These are phyloP conservation scores for Lactifluus subvellereus DNA, from an alignment of 768 basidiomycete genomes.

Conservation along the genomic window DNA sequence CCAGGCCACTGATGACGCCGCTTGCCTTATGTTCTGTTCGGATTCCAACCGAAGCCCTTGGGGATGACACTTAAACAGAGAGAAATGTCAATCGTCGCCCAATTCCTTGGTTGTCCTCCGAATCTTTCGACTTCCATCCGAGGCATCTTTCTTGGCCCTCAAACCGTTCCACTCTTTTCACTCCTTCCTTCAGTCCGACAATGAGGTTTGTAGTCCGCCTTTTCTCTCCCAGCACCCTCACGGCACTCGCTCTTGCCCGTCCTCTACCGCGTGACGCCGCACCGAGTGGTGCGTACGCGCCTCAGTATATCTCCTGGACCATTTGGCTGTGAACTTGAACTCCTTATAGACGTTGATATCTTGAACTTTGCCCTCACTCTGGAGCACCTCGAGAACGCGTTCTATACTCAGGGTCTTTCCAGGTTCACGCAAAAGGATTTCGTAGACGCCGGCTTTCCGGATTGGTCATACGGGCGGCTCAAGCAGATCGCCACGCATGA, in stretches of 20 bases:
- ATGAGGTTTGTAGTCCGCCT: constrained; percentile 10
- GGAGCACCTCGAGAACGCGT: constrained; percentile 35
- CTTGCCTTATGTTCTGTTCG: not conserved
- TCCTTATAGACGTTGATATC: constrained; percentile 26
- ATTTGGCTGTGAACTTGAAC: not conserved
- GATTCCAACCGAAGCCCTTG: constrained; percentile 4
- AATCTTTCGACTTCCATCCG: not conserved
- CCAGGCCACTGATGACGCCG: no score
- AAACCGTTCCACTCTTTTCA: constrained; percentile 20
- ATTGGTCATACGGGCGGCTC: constrained; percentile 35
- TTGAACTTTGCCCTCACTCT: constrained; percentile 35
- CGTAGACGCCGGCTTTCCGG: constrained; percentile 32
- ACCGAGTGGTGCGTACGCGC: constrained; percentile 11
- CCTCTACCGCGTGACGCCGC: constrained; percentile 17
- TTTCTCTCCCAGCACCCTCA: not conserved
- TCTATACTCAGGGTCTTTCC: constrained; percentile 32
- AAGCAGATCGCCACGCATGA: constrained; percentile 39
- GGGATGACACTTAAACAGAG: constrained; percentile 1
- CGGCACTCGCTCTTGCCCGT: not conserved
- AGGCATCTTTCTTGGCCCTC: not conserved
- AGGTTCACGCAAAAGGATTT: constrained; percentile 38
- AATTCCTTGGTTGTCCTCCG: constrained; percentile 9
- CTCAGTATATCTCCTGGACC: not conserved
- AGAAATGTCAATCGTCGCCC: not conserved
- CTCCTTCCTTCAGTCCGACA: not conserved